Percentiles rank a stretch among this genome's conserved stretches.
phyloP scores from a whole-genome alignment of 176 grass and related monocot species.

The Canna indica region DNA sequence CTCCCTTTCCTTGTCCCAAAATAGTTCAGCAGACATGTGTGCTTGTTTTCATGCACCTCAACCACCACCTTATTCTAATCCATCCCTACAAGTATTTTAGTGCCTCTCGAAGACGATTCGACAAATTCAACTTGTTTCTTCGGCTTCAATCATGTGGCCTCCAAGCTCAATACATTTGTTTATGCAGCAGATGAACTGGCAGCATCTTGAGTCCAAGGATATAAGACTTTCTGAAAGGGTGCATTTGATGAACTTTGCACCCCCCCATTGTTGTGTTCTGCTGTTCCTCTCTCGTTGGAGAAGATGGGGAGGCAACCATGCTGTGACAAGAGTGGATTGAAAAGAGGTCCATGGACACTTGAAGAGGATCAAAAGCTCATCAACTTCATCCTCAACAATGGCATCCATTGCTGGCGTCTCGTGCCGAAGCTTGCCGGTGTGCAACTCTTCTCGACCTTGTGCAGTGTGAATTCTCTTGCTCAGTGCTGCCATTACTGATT shows the following conservation, averaged over 20 bases:
- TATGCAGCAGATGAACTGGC: background rate
- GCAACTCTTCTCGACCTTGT: background rate
- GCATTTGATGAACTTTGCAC: background rate
- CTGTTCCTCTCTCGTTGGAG: background rate
- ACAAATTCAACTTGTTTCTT: background rate
- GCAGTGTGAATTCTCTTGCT: too few species aligned
- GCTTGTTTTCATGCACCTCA: background rate
- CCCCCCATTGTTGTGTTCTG: too few species aligned
- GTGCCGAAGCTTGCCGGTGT: constrained; percentile 3
- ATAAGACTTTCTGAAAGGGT: background rate
- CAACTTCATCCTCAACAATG: constrained; percentile 17
- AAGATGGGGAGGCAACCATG: constrained; percentile 18
- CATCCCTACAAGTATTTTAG: background rate
- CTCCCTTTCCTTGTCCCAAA: background rate
- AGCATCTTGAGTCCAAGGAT: background rate
- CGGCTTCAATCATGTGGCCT: background rate
- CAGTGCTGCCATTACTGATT: too few species aligned
- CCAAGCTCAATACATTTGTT: background rate
- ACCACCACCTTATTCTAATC: background rate
- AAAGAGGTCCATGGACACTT: constrained; percentile 6
- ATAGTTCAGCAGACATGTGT: background rate
- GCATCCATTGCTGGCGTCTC: constrained; percentile 13
- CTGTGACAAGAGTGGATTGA: constrained; percentile 11
- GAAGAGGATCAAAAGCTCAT: constrained; percentile 13
- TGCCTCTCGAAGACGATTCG: background rate